Percentiles rank a stretch among this genome's conserved stretches.
Conservation (phyloP, 192 early-diverging fungal genomes). For the Coemansia sp. region DNA sequence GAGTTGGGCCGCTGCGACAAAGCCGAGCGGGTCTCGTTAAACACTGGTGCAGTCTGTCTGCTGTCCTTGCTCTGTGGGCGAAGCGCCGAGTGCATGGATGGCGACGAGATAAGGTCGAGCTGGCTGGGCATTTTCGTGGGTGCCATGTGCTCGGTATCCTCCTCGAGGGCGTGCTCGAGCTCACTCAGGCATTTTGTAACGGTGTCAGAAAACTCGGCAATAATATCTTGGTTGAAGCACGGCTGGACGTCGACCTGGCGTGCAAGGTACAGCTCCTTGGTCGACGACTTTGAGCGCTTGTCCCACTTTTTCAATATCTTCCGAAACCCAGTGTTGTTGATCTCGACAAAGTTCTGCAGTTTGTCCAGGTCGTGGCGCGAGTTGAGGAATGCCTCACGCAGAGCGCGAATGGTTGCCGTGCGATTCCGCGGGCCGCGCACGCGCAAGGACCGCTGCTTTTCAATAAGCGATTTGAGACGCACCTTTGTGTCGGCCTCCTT, state of each 20-base stretch:
- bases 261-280: conserved; percentile 95
- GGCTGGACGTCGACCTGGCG: conserved; percentile 98
- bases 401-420: conserved; percentile 61
- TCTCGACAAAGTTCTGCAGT: conserved; percentile 96
- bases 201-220: conserved; percentile 86
- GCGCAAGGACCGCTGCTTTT: conserved; percentile 69
- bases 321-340: conserved; percentile 93
- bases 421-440: conserved; percentile 54
- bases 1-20: background rate
- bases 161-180: conserved; percentile 63
- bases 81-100: conserved; percentile 18
- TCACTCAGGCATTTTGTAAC: conserved; percentile 71
- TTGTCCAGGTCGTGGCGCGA: conserved; percentile 94
- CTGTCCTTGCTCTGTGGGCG: conserved; percentile 4
- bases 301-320: conserved; percentile 99
- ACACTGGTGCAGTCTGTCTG: background rate
- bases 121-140: conserved; percentile 22
- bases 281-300: conserved; percentile 95
- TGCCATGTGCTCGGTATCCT: conserved; percentile 23
- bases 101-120: conserved; percentile 38
- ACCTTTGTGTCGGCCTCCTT: conserved; percentile 94
- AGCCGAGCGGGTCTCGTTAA: background rate
- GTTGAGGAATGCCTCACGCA: conserved; percentile 87
- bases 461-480: conserved; percentile 76
- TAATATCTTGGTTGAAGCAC: conserved; percentile 91